Conservation (phyloP, 148 eudicot species). For the Silene latifolia region DNA sequence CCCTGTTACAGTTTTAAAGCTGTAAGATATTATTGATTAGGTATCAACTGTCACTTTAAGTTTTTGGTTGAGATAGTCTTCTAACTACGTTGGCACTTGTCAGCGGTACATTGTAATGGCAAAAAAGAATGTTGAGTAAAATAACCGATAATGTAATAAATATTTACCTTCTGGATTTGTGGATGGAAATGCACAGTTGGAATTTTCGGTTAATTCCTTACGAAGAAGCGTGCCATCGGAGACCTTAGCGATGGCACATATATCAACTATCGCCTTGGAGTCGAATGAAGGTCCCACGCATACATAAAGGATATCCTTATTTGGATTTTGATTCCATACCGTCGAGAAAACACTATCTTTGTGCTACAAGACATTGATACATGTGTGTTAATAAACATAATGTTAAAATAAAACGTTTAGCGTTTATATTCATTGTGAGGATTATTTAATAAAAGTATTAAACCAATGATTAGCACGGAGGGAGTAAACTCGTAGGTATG, state of each 20-base stretch:
- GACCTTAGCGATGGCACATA: neutral
- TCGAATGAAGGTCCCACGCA: neutral
- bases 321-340: slow-evolving; percentile 11
- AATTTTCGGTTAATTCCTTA: neutral
- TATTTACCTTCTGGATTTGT: neutral
- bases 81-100: too few relatives aligned
- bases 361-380: neutral
- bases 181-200: neutral
- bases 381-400: too few relatives aligned
- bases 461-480: too few relatives aligned
- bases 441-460: too few relatives aligned
- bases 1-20: neutral
- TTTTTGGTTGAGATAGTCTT: too few relatives aligned
- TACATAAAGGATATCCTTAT: neutral
- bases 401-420: too few relatives aligned
- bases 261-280: neutral
- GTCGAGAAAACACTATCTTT: neutral
- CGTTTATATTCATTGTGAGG: too few relatives aligned
- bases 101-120: too few relatives aligned
- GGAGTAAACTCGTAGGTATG: too few relatives aligned
- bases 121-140: neutral
- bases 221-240: neutral
- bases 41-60: too few relatives aligned
- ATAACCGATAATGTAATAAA: neutral
- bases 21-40: too few relatives aligned